These are phyloP conservation scores for Akanthomyces lecanii DNA, from an alignment of 2,329 filamentous ascomycete species.

Conservation along the genomic window DNA sequence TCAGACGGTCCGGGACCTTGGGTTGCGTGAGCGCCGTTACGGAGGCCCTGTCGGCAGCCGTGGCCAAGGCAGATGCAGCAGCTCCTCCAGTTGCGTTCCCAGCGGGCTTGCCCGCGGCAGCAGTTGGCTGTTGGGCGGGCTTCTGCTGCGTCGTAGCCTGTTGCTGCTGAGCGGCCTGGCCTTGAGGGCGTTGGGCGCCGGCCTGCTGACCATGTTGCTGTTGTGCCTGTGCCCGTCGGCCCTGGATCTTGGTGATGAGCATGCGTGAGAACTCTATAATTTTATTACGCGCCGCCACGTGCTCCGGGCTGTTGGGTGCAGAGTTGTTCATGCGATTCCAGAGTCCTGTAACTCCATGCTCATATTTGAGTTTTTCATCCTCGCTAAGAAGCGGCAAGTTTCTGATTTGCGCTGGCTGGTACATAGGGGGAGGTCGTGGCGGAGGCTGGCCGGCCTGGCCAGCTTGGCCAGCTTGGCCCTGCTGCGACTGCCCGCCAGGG, in stretches of 20 bases:
- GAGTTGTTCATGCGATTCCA: conserved; percentile 51
- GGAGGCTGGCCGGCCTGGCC: conserved; percentile 24
- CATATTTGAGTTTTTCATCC: conserved; percentile 56
- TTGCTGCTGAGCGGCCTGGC: conserved; percentile 23
- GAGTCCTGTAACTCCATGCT: conserved; percentile 49
- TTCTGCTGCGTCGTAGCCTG: conserved; percentile 16
- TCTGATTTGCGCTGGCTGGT: conserved; percentile 49
- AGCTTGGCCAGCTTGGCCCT: conserved; percentile 22
- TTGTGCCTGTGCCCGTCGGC: conserved; percentile 33
- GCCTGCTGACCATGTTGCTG: conserved; percentile 28
- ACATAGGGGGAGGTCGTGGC: conserved; percentile 37
- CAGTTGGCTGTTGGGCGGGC: conserved; percentile 9
- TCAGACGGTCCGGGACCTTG: conserved; percentile 40
- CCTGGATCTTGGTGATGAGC: conserved; percentile 49
- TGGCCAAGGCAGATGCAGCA: background rate
- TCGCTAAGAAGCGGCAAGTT: conserved; percentile 46
- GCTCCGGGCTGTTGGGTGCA: conserved; percentile 43
- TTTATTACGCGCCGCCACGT: conserved; percentile 51
- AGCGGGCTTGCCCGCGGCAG: background rate
- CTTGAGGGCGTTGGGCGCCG: conserved; percentile 17
- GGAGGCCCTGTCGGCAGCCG: background rate
- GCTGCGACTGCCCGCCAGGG: conserved; percentile 24
- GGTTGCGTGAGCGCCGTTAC: conserved; percentile 21
- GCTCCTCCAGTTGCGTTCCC: conserved; percentile 6
- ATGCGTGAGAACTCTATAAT: conserved; percentile 58